A percentile compares a stretch with the other conserved stretches of the same genome.
Evolutionary conservation across 1,284 basidiomycete genomes (phyloP).

Genomic region (Veloporphyrellus conicus): DNA sequence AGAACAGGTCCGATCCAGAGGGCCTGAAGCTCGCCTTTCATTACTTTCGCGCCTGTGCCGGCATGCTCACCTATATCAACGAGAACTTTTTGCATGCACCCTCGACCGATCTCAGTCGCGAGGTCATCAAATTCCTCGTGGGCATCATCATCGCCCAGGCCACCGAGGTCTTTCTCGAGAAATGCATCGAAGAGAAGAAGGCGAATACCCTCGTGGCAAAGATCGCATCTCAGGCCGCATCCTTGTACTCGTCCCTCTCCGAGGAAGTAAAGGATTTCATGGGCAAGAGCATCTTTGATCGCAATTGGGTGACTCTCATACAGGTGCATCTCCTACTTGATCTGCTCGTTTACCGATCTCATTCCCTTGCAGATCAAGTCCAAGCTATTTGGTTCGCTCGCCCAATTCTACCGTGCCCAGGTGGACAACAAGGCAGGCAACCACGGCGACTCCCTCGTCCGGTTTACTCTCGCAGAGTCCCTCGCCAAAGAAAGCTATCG

Average conservation of each 20-base stretch:
- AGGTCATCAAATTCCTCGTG: constrained; percentile 91
- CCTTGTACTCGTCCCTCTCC: constrained; percentile 71
- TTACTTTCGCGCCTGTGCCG: constrained; percentile 88
- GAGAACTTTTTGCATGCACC: constrained; percentile 99
- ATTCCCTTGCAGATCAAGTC: constrained; percentile 67
- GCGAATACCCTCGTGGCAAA: constrained; percentile 75
- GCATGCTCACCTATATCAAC: constrained; percentile 98
- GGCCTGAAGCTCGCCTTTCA: constrained; percentile 94
- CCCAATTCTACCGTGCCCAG: constrained; percentile 83
- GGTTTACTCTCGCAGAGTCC: constrained; percentile 76
- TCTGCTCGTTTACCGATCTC: not conserved
- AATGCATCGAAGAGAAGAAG: constrained; percentile 90
- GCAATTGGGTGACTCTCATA: constrained; percentile 88
- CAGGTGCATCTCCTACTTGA: constrained; percentile 47
- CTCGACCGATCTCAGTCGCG: constrained; percentile 91
- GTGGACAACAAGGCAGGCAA: constrained; percentile 76
- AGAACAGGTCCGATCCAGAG: constrained; percentile 84
- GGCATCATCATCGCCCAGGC: constrained; percentile 88
- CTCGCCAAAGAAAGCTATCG: constrained; percentile 83
- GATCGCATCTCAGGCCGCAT: constrained; percentile 80
- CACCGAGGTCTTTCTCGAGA: constrained; percentile 95
- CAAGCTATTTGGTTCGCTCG: constrained; percentile 82
- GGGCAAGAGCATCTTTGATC: constrained; percentile 91
- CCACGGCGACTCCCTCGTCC: constrained; percentile 83
- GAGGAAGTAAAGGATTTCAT: constrained; percentile 96